phyloP scores from a whole-genome alignment of 2,329 filamentous ascomycete species.

The Sporothrix protearum region DNA sequence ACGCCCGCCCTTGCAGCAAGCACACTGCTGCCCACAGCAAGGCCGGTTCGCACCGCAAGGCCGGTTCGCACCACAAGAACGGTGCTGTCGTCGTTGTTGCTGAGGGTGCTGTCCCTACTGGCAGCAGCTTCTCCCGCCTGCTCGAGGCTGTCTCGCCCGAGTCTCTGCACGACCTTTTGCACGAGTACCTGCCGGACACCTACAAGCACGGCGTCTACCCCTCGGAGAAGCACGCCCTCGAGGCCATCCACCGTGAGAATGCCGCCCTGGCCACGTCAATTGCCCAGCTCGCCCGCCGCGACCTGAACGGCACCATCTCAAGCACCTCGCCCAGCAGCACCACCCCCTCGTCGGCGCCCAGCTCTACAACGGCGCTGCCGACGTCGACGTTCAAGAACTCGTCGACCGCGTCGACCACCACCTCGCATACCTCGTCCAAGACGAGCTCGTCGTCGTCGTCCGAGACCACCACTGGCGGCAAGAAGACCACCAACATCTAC shows the following conservation, averaged over 20 bases:
- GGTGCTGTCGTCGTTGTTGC: neutral
- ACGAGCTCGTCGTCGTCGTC: constrained; percentile 17
- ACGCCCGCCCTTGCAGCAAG: neutral
- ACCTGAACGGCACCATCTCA: constrained; percentile 39
- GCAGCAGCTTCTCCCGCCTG: constrained; percentile 27
- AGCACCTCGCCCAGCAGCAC: constrained; percentile 18
- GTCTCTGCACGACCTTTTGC: constrained; percentile 62
- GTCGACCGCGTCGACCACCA: constrained; percentile 16
- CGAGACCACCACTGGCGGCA: constrained; percentile 6
- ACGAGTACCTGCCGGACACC: constrained; percentile 58
- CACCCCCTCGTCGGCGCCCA: constrained; percentile 30
- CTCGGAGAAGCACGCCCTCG: constrained; percentile 60
- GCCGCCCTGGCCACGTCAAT: constrained; percentile 60
- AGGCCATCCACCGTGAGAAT: constrained; percentile 59
- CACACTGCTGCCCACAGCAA: neutral
- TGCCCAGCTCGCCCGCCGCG: constrained; percentile 62
- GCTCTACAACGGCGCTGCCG: constrained; percentile 23
- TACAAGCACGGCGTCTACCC: constrained; percentile 67
- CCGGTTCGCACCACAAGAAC: neutral
- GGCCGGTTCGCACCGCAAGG: neutral
- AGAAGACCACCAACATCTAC: constrained; percentile 36
- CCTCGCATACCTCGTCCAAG: constrained; percentile 23
- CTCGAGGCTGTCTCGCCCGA: constrained; percentile 31
- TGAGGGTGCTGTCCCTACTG: neutral
- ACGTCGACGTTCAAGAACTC: neutral